Base-by-base conservation (phyloP, 2,329 filamentous ascomycete genomes). In the Cytospora chrysosperma region DNA sequence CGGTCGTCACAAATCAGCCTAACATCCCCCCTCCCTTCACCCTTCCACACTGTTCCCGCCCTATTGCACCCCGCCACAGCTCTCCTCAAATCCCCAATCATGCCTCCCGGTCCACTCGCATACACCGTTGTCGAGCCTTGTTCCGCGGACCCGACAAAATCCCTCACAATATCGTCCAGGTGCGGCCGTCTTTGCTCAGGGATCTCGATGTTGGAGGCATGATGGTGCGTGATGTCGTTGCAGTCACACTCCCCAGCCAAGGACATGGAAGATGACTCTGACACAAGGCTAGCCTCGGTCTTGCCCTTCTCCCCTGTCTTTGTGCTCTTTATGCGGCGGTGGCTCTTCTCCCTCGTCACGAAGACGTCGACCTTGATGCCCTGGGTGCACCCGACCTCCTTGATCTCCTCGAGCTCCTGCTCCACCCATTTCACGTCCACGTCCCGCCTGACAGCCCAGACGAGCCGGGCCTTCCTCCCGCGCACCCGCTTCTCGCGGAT, bases 371-470 rank as follows among this genome's bases (percentile, higher is more conserved):
- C 77, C 13, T 76, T 77, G 56, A 89, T 75, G 5, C 77, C 72
- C 56, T 78, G 75, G 0, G 69, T 67, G 63, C 64, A 63, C 2
- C 72, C 70, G 4, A 76, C 76, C 9, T 75, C 75, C 5, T 74
- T 75, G 12, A 89, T 74, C 8, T 78, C 67, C 2, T 80, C 76
- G 13, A 90, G 74, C 71, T 91, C 88, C 7, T 76, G 70, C 28
- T 75, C 73, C 12, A 90, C 76, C 87, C 88, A 91, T 24, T 79
- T 75, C 19, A 85, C 72, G 65, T 90, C 84, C 8, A 73, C 71
- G 8, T 75, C 75, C 49, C 82, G 80, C 17, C 86, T 79, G 43
- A 90, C 78, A 1, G 84, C 82, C 88, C 88, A 91, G 62, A 89
- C 76, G n/a, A 91, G 81, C 68, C 87, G 82, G 2, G 89, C 71